Evolutionary conservation across 1,284 basidiomycete species (phyloP).

Genomic region (Ceratobasidium sp.): DNA sequence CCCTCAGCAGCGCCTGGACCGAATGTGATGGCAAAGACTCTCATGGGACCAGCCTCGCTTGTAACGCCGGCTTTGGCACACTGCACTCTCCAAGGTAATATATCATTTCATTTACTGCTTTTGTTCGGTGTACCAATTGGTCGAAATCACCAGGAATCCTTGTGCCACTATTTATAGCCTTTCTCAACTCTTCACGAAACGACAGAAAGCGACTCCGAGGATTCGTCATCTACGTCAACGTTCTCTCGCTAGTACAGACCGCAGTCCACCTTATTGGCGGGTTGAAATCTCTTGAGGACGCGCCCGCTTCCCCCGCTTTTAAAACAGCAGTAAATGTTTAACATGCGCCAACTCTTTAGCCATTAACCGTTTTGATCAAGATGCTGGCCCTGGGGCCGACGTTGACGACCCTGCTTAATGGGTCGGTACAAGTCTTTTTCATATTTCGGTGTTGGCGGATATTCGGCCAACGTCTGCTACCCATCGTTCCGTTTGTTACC

Average conservation of each 20-base stretch:
- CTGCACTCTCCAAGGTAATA: slow-evolving; percentile 22
- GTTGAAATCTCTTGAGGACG: background rate
- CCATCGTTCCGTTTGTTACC: slow-evolving; percentile 6
- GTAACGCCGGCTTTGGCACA: background rate
- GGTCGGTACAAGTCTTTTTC: slow-evolving; percentile 29
- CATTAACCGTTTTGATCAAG: background rate
- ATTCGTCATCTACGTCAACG: slow-evolving; percentile 15
- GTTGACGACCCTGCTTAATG: background rate
- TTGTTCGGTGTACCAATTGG: background rate
- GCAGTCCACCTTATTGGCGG: background rate
- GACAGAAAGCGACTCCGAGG: slow-evolving; percentile 1
- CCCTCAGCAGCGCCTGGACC: background rate
- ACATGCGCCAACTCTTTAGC: background rate
- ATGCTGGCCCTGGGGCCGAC: background rate
- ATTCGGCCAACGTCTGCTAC: slow-evolving; percentile 1
- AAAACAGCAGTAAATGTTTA: background rate
- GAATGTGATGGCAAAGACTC: background rate
- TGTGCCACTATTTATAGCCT: slow-evolving; percentile 8
- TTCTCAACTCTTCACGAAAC: slow-evolving; percentile 8
- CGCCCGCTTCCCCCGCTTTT: background rate
- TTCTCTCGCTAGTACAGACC: background rate
- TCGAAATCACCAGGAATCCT: background rate
- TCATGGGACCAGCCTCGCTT: background rate
- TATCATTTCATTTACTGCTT: background rate
- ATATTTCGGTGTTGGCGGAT: slow-evolving; percentile 31